Base-by-base conservation (phyloP, 2,329 filamentous ascomycete species). In the Geoglossum cookeanum region DNA sequence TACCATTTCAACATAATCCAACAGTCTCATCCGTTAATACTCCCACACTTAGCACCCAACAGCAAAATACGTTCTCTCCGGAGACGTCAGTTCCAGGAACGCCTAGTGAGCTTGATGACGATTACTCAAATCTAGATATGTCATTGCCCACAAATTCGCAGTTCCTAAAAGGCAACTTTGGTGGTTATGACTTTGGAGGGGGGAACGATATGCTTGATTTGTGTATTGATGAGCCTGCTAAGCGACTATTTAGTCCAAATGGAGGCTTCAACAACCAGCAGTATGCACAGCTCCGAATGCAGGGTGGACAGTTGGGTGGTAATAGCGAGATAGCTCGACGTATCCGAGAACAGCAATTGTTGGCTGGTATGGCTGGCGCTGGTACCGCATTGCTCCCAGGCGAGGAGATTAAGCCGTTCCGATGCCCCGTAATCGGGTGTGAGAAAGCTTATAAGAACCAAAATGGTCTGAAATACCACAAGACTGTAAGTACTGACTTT, bases 361-460 rank as follows among this genome's bases (percentile, higher is more conserved):
- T 81, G 61, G 78, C 78, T 35, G 77, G 77, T 33, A 70, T 70
- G 22, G 70, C 71, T 29, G 71, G 71, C 29, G 55, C 39, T 30
- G 42, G 42, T 17, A 7, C 55, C 17, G 30, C 22, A 27, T 2
- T 49, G 32, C 56, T 75, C 42, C 72, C 73, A 32, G 84, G 84
- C 15, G 91, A 97, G 68, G 91, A 98, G 68, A 88, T 94, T 65
- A 98, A 97, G 72, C 92, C 92, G 0, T 98, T 95, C 76, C 87
- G 90, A 68, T 98, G 92, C 66, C 92, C 92, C 1, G 92, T 98
- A 55, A 94, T 98, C 68, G 92, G 92, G 4, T 98, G 92, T 66
- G 92, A 97, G 70, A 98, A 98, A 75, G 91, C 92, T 0, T 98
- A 98, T 74, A 98, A 98, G 77, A 98, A 98, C 69, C 92, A 97